phyloP scores from a whole-genome alignment of 1,284 basidiomycete species.

The Abortiporus biennis region DNA sequence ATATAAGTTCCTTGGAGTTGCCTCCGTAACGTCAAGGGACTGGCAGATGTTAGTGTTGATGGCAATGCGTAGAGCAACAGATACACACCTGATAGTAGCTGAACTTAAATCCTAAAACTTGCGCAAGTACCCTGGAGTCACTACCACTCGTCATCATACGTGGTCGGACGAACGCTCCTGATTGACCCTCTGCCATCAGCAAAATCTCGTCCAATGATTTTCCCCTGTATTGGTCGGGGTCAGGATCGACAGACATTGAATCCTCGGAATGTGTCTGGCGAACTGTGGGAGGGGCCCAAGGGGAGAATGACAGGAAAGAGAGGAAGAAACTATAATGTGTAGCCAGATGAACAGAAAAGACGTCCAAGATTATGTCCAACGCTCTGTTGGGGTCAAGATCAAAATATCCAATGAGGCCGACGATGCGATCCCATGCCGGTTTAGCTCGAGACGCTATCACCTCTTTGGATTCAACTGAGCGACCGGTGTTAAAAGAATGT shows the following conservation, averaged over 20 bases:
- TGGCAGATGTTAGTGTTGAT: constrained; percentile 20
- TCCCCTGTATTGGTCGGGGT: constrained; percentile 41
- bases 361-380: constrained; percentile 90
- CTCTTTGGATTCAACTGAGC: constrained; percentile 51
- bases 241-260: constrained; percentile 30
- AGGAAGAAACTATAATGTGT: constrained; percentile 93
- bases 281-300: constrained; percentile 50
- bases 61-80: background rate
- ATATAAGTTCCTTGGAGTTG: constrained; percentile 71
- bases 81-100: constrained; percentile 74
- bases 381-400: constrained; percentile 94
- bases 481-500: constrained; percentile 54
- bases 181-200: constrained; percentile 37
- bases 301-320: constrained; percentile 77
- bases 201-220: constrained; percentile 66
- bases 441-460: constrained; percentile 61
- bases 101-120: constrained; percentile 96
- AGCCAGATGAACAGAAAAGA: constrained; percentile 77
- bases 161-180: constrained; percentile 11
- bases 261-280: constrained; percentile 15
- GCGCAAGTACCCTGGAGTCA: constrained; percentile 62
- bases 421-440: constrained; percentile 80
- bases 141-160: constrained; percentile 14
- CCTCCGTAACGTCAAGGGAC: constrained; percentile 51
- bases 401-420: constrained; percentile 91